Evolutionary conservation across 2,329 filamentous ascomycete species (phyloP).

Genomic region (Moelleriella libera): DNA sequence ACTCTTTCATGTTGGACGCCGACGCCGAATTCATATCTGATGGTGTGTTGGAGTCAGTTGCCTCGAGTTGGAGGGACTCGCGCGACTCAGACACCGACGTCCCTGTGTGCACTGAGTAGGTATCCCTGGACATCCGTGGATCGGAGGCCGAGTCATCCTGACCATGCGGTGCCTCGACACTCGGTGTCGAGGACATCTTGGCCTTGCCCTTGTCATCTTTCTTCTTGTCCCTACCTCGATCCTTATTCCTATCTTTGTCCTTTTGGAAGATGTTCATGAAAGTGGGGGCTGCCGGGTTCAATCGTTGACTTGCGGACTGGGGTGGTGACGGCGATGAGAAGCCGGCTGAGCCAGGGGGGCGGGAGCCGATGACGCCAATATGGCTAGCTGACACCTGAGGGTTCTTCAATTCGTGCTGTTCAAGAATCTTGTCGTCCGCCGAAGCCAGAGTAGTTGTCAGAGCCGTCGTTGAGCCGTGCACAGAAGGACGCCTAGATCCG

Average conservation of each 20-base stretch:
- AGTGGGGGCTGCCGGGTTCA: conserved; percentile 82
- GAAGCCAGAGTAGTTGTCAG: conserved; percentile 47
- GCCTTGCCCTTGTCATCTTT: conserved; percentile 19
- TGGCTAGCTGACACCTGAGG: conserved; percentile 39
- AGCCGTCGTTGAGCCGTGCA: conserved; percentile 59
- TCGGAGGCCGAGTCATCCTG: conserved; percentile 36
- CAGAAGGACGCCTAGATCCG: conserved; percentile 66
- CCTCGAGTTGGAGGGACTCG: conserved; percentile 42
- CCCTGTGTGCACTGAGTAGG: conserved; percentile 41
- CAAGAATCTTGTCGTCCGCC: conserved; percentile 49
- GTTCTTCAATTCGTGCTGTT: conserved; percentile 39
- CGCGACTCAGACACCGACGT: conserved; percentile 45
- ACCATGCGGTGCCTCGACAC: conserved; percentile 20
- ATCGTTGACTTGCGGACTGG: conserved; percentile 37
- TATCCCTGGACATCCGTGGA: conserved; percentile 40
- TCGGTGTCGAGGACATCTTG: conserved; percentile 20
- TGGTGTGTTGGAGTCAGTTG: conserved; percentile 38
- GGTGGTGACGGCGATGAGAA: conserved; percentile 5
- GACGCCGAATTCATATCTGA: conserved; percentile 34
- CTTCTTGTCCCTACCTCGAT: conserved; percentile 19
- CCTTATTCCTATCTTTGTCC: conserved; percentile 23
- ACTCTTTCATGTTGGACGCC: conserved; percentile 28
- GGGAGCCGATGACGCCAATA: conserved; percentile 67
- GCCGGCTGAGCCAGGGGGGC: conserved; percentile 30
- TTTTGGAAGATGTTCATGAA: conserved; percentile 60